Evolutionary conservation across 225 moss, liverwort and hornwort genomes (phyloP).

Genomic region (Antitrichia curtipendula): DNA sequence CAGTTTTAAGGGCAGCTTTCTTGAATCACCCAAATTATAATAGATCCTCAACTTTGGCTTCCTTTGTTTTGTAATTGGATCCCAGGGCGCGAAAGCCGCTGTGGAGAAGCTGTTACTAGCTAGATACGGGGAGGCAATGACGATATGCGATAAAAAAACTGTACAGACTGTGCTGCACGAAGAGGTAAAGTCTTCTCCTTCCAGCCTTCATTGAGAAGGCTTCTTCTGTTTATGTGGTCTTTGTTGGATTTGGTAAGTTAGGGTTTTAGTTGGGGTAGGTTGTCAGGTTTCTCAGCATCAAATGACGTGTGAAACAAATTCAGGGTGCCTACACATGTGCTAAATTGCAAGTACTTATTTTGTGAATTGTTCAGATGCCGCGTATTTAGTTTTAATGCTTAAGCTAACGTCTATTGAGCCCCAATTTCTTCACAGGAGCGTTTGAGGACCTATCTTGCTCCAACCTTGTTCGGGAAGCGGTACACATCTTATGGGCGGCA

Average conservation of each 20-base stretch:
- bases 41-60: neutral
- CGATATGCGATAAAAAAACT: neutral
- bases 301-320: neutral
- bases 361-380: neutral
- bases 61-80: neutral
- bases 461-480: conserved; percentile 62
- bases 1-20: neutral
- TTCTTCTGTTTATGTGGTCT: neutral
- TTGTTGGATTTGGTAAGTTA: neutral
- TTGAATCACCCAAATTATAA: neutral
- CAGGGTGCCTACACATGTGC: neutral
- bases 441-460: conserved; percentile 49
- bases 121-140: neutral
- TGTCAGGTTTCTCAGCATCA: neutral
- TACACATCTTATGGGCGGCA: conserved; percentile 89
- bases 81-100: conserved; percentile 41
- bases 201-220: neutral
- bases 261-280: neutral
- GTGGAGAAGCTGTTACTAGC: neutral
- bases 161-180: neutral
- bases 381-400: neutral
- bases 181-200: conserved; percentile 23
- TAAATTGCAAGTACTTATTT: neutral
- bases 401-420: neutral
- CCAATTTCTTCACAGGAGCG: conserved; percentile 14